Evolutionary conservation across 2,329 filamentous ascomycete species (phyloP), one percentile per base, ranked within the genome.

Genomic region (Scedosporium dehoogii): DNA sequence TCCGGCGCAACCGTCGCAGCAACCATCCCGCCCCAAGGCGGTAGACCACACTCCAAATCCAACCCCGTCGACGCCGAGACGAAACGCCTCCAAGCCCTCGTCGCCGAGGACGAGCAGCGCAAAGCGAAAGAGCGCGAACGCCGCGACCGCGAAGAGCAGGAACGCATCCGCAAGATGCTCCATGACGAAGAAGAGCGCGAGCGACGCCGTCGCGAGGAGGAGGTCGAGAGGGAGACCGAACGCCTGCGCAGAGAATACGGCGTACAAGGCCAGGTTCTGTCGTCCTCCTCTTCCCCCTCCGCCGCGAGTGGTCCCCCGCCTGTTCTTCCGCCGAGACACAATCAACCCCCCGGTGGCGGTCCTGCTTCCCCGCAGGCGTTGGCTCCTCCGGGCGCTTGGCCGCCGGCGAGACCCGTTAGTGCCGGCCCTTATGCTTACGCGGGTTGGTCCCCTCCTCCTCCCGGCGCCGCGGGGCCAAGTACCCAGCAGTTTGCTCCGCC

Each of bases 161-260:
- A 72, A 23, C 69, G 84, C 48, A 83, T 89, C 61, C 82, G 85
- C 69, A 81, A 80, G 68, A 87, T 89, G 80, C 78, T 89, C 4
- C 18, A 56, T 6, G 82, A 87, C 58, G 77, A 81, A 53, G 88
- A 92, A 69, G 85, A 88, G 27, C 81, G 79, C 62, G 86, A 89
- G 67, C 80, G 77, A 0, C 80, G 75, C 27, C 74, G 74, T 38
- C 78, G 79, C 63, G 81, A 87, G 38, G 82, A 80, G 9, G 83
- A 84, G 67, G 76, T 92, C 1, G 87, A 92, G 21, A 82, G 81
- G 65, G 93, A 99, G 75, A 97, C 94, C 0, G 91, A 94, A 71
- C 82, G 92, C 1, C 77, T 99, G 42, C 79, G 84, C 23, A 83
- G 79, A 67, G 73, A 87, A 67, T 92, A 90, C 68, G 89, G 89